These are phyloP conservation scores for Suillus decipiens DNA, from an alignment of 768 basidiomycete genomes.

Conservation along the genomic window DNA sequence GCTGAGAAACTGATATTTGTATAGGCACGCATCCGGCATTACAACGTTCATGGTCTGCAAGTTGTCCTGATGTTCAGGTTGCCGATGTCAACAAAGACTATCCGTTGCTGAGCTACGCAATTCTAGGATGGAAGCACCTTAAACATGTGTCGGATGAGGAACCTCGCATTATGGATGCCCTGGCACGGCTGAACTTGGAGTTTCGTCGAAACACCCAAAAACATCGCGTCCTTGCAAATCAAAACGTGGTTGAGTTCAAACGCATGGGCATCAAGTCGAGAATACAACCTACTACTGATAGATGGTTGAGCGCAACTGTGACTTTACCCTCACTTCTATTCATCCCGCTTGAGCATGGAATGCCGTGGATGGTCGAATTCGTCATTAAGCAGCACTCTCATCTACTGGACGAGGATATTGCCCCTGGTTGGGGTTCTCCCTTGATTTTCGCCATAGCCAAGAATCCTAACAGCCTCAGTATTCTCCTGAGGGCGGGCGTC, in stretches of 20 bases:
- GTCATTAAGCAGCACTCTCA: neutral
- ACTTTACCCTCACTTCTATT: neutral
- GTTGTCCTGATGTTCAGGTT: no score
- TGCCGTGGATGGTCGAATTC: slow-evolving; percentile 2
- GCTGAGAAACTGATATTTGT: neutral
- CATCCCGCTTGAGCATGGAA: neutral
- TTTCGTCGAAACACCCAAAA: neutral
- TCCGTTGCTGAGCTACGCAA: neutral
- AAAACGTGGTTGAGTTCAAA: no score
- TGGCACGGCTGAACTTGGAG: neutral
- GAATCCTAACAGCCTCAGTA: neutral
- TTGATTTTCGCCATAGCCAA: neutral
- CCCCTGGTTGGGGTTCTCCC: neutral
- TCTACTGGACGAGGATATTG: neutral
- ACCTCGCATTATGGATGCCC: neutral
- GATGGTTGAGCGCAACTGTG: neutral
- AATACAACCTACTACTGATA: neutral
- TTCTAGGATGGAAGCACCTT: neutral
- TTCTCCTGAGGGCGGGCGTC: neutral
- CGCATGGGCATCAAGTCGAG: no score
- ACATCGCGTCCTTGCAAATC: neutral
- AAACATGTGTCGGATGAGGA: neutral
- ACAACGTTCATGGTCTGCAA: no score
- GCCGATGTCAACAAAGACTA: neutral
- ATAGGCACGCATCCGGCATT: neutral